Base-by-base conservation (phyloP, 2,329 filamentous ascomycete species). In the Lojkania enalia region DNA sequence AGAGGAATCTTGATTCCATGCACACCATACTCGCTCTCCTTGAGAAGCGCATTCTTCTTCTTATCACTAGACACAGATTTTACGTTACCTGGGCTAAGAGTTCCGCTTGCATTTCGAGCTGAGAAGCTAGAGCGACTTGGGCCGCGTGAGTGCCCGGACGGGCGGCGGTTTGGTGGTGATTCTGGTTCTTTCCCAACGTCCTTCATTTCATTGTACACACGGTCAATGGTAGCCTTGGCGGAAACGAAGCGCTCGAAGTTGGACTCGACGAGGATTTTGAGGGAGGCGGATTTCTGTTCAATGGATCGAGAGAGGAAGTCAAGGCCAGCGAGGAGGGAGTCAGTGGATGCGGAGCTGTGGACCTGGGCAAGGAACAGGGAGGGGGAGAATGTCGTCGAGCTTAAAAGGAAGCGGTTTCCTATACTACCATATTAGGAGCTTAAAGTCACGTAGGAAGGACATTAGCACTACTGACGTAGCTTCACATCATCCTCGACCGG, bases 221-320 rank as follows among this genome's bases (percentile, higher is more conserved):
- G 95, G 73, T 99, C 94, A 61, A 99, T 97, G 5, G 92, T 97
- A 14, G 92, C 89, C 71, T 99, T 99, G 32, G 94, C 94, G 52
- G 90, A 87, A 44, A 99, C 94, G 74, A 99, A 99, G 55, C 92
- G 87, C 71, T 99, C 95, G 66, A 99, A 99, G 69, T 99, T 99
- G 53, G 89, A 92, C 70, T 99, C 94, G 18, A 99, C 94, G 14
- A 99, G 80, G 9, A 95, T 88, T 67, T 99, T 99, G 49, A 99
- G 80, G 3, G 91, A 96, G 0, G 92, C 94, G 0, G 92, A 96
- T 71, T 99, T 99, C 72, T 97, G 89, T 62, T 97, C 94, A 61
- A 99, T 99, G 1, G 92, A 96, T 50, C 83, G 82, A 14, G 90
- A 94, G 15, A 99, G 81, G 47, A 87, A 85, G 56, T 96, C 87